Conservation (phyloP, 2,329 filamentous ascomycete genomes). For the Clarireedia monteithiana region DNA sequence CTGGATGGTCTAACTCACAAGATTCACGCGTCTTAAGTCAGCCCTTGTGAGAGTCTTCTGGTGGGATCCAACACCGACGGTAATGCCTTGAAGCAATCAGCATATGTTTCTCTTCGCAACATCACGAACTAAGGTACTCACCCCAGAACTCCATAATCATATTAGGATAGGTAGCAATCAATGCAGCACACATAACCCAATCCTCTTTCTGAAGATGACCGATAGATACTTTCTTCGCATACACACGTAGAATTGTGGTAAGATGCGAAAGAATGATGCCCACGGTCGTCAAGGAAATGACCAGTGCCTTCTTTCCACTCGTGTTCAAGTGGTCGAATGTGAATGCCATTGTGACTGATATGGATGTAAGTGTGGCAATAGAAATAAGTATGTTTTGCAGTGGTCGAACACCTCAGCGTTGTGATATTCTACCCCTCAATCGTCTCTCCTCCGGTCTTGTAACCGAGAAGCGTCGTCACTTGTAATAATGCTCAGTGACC, state of each 20-base stretch:
- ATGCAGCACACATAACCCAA: not conserved
- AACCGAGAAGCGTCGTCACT: too few species aligned
- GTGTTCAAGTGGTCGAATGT: not conserved
- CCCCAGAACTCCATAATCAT: not conserved
- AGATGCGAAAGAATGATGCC: not conserved
- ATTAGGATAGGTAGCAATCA: not conserved
- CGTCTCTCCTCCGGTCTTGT: too few species aligned
- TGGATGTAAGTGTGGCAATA: too few species aligned
- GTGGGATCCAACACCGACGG: not conserved
- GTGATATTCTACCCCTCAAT: too few species aligned
- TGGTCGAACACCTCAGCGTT: too few species aligned
- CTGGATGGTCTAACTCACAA: not conserved
- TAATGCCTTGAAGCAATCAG: not conserved
- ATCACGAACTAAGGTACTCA: not conserved
- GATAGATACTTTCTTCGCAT: not conserved
- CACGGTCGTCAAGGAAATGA: not conserved
- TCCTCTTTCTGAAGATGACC: not conserved
- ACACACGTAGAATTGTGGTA: not conserved
- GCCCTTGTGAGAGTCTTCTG: not conserved
- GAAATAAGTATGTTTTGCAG: too few species aligned
- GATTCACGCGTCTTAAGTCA: not conserved
- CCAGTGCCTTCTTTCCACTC: not conserved
- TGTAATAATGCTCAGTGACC: too few species aligned
- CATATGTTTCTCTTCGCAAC: not conserved
- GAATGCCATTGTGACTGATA: not conserved